Conservation (phyloP, 2,329 filamentous ascomycete species). For the Didymella segeticola region DNA sequence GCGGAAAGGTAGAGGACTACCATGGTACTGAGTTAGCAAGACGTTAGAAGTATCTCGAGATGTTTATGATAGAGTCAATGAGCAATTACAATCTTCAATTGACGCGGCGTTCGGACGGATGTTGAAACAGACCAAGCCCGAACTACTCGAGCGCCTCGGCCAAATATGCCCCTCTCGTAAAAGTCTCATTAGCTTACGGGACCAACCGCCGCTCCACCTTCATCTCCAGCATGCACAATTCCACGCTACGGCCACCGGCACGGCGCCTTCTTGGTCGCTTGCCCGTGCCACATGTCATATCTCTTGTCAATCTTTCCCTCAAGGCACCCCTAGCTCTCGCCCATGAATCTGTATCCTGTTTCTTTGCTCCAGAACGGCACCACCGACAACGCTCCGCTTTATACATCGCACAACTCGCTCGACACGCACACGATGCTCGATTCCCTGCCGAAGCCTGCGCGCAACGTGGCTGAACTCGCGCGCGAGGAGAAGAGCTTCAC, state of each 20-base stretch:
- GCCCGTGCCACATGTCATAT: slow-evolving; percentile 8
- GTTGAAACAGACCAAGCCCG: slow-evolving; percentile 3
- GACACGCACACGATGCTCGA: slow-evolving; percentile 18
- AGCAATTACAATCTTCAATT: background rate
- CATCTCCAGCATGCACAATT: slow-evolving; percentile 14
- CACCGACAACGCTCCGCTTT: background rate
- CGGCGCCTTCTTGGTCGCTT: background rate
- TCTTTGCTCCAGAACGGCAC: slow-evolving; percentile 8
- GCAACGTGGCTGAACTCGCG: slow-evolving; percentile 50
- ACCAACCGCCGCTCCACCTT: slow-evolving; percentile 13
- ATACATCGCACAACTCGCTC: slow-evolving; percentile 9
- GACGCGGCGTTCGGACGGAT: too few species aligned
- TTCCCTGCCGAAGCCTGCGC: slow-evolving; percentile 41
- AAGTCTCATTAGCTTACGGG: slow-evolving; percentile 1
- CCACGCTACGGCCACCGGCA: slow-evolving; percentile 5
- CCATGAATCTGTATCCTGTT: slow-evolving; percentile 15
- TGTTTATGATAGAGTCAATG: background rate
- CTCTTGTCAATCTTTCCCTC: slow-evolving; percentile 2
- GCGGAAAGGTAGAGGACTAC: background rate
- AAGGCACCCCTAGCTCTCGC: background rate
- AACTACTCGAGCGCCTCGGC: background rate
- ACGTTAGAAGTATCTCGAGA: background rate
- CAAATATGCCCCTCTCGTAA: background rate
- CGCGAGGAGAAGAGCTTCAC: slow-evolving; percentile 52
- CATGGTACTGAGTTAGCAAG: background rate